phyloP scores from a whole-genome alignment of 2,329 filamentous ascomycete genomes.

The Helotiales sp. region DNA sequence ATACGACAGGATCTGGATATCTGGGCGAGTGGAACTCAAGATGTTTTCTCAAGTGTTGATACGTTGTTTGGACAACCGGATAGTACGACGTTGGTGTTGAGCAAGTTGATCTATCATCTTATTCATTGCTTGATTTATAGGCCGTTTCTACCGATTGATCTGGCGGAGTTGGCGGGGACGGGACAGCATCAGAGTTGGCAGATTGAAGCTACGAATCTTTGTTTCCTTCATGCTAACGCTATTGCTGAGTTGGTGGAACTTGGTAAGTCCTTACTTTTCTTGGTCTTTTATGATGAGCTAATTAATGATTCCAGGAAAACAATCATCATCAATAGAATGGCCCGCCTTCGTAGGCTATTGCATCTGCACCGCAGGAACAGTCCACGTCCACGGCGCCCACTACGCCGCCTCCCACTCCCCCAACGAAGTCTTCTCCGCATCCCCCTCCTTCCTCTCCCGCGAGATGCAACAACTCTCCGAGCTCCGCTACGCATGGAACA shows the following conservation, averaged over 20 bases:
- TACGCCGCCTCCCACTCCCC: constrained; percentile 52
- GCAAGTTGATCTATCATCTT: constrained; percentile 84
- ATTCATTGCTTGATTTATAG: constrained; percentile 86
- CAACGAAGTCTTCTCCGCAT: constrained; percentile 54
- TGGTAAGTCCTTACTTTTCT: constrained; percentile 41
- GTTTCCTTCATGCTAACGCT: constrained; percentile 83
- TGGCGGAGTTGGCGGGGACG: constrained; percentile 75
- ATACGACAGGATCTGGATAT: constrained; percentile 83
- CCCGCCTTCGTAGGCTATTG: constrained; percentile 85
- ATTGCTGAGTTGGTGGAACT: constrained; percentile 82
- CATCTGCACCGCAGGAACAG: constrained; percentile 81
- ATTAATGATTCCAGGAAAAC: constrained; percentile 43
- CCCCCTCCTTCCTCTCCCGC: constrained; percentile 69
- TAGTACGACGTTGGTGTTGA: constrained; percentile 75
- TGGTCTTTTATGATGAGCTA: background rate
- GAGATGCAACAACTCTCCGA: constrained; percentile 81
- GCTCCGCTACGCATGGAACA: constrained; percentile 73
- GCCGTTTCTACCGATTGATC: constrained; percentile 81
- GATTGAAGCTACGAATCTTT: constrained; percentile 86
- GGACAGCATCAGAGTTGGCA: constrained; percentile 92
- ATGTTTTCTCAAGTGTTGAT: constrained; percentile 75
- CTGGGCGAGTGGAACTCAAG: constrained; percentile 80
- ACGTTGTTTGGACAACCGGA: constrained; percentile 75
- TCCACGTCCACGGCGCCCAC: constrained; percentile 83
- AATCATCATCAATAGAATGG: constrained; percentile 76